Evolutionary conservation across 139 green algal genomes (phyloP), one percentile per base, ranked within the genome.

Genomic region (Micractinium conductrix): DNA sequence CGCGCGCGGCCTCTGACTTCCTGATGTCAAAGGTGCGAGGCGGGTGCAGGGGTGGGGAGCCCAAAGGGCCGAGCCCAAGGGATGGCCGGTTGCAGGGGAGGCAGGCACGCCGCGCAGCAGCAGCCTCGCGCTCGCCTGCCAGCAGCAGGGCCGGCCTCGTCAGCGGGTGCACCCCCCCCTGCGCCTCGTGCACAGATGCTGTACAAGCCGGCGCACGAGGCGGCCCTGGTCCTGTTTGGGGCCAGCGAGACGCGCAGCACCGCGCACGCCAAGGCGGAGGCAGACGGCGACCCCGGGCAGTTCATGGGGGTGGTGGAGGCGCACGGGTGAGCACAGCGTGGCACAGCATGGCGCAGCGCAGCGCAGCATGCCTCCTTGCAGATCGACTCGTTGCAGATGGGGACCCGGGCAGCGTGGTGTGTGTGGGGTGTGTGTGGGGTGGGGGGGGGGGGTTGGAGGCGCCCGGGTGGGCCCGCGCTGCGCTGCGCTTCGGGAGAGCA

Each of bases 181-280:
- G 16, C 28, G 4, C 26, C n/a, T 24, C 70, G 4, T 37, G 35
- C 4, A 62, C 73, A 91, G 85, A 89, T 91, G 68, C 42, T 89
- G 45, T 60, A 71, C 76, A 87, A 79, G 37, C 76, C 85, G 7
- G 74, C 28, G 0, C 63, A 90, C 72, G 84, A 91, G 43, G 48
- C 83, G 8, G 58, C 55, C 22, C 62, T 91, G 22, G 48, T 91
- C 1, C 65, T 72, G 0, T 91, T 84, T 68, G 87, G 87, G 24
- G 81, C 85, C 60, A 83, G 68, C 38, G 48, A n/a, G 30, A 74
- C 78, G 16, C 42, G 60, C 78, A 74, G 62, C 78, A 28, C 22
- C 5, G 58, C 45, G 78, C 5, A 43, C 19, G 78, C 74, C 4
- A 42, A 58, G 62, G 38, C n/a, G 30, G 62, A 30, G 17, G 38